A percentile compares a stretch with the other conserved stretches of the same genome.
Evolutionary conservation across 177 flowering plant species (phyloP).

Genomic region (Vitis hybrid): DNA sequence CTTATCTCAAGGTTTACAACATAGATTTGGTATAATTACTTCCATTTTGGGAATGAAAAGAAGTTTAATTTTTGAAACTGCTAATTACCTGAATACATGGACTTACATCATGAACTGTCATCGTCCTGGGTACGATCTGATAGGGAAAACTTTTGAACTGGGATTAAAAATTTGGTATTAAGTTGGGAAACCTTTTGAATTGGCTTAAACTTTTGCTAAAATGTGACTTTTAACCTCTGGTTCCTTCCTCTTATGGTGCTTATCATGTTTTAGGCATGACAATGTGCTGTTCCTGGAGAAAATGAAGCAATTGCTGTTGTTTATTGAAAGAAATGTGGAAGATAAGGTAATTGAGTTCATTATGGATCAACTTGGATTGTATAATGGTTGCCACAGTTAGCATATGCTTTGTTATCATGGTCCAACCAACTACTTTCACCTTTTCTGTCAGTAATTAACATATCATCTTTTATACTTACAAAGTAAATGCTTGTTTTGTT

Average conservation of each 20-base stretch:
- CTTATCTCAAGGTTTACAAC: background rate
- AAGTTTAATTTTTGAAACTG: background rate
- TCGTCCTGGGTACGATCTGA: background rate
- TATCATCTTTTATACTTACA: too few species aligned
- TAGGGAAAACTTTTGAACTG: background rate
- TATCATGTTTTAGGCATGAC: conserved; percentile 76
- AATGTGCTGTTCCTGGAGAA: conserved; percentile 85
- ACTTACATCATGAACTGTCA: background rate
- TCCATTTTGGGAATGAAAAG: background rate
- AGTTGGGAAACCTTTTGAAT: background rate
- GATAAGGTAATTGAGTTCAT: conserved; percentile 52
- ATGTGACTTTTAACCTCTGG: background rate
- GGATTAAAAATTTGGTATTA: background rate
- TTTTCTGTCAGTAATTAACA: too few species aligned
- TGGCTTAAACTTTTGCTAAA: background rate
- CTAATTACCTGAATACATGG: background rate
- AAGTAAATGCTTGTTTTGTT: too few species aligned
- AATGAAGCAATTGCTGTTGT: conserved; percentile 81
- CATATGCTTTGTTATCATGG: background rate
- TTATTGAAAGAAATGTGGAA: conserved; percentile 78
- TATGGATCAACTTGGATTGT: background rate
- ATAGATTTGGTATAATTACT: background rate
- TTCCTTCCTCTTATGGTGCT: conserved; percentile 5
- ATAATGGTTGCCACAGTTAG: too few species aligned
- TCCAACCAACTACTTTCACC: background rate